Conservation (phyloP, 2,329 filamentous ascomycete species). For the Pseudocercospora cruenta region DNA sequence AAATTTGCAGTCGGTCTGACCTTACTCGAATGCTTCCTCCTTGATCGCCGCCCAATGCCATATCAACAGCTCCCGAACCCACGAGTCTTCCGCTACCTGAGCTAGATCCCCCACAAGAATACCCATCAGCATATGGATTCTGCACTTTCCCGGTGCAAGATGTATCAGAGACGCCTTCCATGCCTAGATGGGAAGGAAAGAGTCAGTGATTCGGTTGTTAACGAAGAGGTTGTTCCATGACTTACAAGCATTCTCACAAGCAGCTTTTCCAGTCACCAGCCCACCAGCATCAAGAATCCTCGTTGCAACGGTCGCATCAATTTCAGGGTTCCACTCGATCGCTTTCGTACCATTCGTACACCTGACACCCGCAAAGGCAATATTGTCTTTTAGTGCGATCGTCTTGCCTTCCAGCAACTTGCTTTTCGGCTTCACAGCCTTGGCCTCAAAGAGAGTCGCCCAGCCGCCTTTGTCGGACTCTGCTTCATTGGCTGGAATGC, state of each 20-base stretch:
- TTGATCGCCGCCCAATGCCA: conserved; percentile 44
- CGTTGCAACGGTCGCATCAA: conserved; percentile 52
- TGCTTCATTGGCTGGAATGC: background rate
- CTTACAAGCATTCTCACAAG: conserved; percentile 49
- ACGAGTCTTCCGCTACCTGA: conserved; percentile 50
- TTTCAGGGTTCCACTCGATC: conserved; percentile 41
- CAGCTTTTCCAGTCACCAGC: conserved; percentile 49
- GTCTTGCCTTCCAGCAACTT: conserved; percentile 27
- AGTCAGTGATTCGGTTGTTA: background rate
- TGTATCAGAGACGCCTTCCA: conserved; percentile 27
- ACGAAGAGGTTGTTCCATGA: background rate
- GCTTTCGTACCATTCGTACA: conserved; percentile 50
- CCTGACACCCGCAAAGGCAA: conserved; percentile 49
- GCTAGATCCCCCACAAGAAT: conserved; percentile 52
- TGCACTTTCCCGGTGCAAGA: conserved; percentile 38
- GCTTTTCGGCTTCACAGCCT: conserved; percentile 16
- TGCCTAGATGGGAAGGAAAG: background rate
- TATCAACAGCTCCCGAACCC: conserved; percentile 42
- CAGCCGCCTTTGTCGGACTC: conserved; percentile 29
- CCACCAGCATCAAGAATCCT: conserved; percentile 50
- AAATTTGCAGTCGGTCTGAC: conserved; percentile 26
- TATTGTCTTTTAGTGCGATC: conserved; percentile 54
- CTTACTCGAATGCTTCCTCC: conserved; percentile 37
- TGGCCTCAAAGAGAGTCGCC: conserved; percentile 23
- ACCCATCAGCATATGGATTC: conserved; percentile 51